phyloP scores from a whole-genome alignment of 2,329 filamentous ascomycete species.

The Macrophomina pseudophaseolina region DNA sequence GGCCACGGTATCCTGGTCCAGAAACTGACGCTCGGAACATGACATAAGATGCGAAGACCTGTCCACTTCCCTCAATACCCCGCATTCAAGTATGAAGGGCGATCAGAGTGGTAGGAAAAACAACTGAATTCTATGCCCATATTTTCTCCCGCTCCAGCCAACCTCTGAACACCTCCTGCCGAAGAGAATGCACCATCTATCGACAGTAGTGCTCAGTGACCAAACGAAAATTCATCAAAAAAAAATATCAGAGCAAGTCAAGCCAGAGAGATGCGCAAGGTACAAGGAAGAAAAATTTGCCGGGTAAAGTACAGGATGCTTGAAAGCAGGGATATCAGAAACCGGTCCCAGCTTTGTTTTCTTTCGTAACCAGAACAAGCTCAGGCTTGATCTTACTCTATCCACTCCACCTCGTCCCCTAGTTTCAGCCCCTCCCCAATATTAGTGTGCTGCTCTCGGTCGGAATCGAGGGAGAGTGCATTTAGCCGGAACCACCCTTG shows the following conservation, averaged over 20 bases:
- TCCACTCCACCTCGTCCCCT: conserved; percentile 33
- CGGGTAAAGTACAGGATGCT: conserved; percentile 51
- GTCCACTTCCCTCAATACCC: neutral
- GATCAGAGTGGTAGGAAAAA: conserved; percentile 22
- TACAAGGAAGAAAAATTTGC: conserved; percentile 38
- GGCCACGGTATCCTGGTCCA: neutral
- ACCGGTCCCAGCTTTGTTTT: conserved; percentile 33
- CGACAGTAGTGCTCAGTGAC: conserved; percentile 37
- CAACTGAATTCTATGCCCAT: conserved; percentile 44
- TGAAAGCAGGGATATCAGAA: conserved; percentile 29
- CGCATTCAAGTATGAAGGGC: neutral
- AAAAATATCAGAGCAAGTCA: conserved; percentile 25
- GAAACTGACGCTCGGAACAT: neutral
- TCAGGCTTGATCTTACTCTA: conserved; percentile 46
- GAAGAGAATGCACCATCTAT: conserved; percentile 17
- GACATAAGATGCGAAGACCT: neutral
- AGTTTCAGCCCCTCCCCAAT: conserved; percentile 30
- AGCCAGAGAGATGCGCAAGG: conserved; percentile 22
- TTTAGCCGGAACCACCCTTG: conserved; percentile 66
- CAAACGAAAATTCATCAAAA: conserved; percentile 28
- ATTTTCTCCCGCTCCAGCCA: conserved; percentile 43
- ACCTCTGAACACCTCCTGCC: conserved; percentile 29
- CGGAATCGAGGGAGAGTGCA: conserved; percentile 30
- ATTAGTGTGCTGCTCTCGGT: conserved; percentile 11
- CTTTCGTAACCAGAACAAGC: conserved; percentile 51